Percentiles rank a stretch among this genome's conserved stretches.
Evolutionary conservation across 2,329 filamentous ascomycete genomes (phyloP).

Genomic region (Chrysoporthe cubensis): DNA sequence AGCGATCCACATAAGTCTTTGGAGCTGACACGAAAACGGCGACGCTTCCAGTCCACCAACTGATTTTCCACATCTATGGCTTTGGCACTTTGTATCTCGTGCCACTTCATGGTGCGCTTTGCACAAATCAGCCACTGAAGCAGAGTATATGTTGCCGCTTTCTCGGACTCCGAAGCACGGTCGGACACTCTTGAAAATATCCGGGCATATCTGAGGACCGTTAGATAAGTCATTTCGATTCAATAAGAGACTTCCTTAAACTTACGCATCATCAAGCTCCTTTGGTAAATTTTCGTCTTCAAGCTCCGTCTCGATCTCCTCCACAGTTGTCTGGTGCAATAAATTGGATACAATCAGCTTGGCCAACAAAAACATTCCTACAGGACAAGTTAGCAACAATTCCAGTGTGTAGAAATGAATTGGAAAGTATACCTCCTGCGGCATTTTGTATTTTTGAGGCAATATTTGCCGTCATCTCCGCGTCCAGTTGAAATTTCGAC

Average conservation of each 20-base stretch:
- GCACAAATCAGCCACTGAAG: constrained; percentile 46
- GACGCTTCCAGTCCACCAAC: constrained; percentile 36
- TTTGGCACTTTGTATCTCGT: constrained; percentile 45
- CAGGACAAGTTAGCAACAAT: background rate
- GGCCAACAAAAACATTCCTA: constrained; percentile 15
- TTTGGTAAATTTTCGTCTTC: constrained; percentile 14
- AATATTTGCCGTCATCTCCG: background rate
- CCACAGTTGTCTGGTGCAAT: constrained; percentile 12
- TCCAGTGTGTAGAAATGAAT: accelerated
- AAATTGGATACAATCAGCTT: constrained; percentile 1
- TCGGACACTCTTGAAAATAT: constrained; percentile 25
- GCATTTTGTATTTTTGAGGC: constrained; percentile 3
- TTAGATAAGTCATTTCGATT: background rate
- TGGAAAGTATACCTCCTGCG: background rate
- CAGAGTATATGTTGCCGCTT: constrained; percentile 32
- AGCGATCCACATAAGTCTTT: constrained; percentile 43
- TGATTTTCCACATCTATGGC: constrained; percentile 38
- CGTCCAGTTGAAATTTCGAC: constrained; percentile 1
- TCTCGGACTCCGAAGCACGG: constrained; percentile 35
- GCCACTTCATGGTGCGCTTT: constrained; percentile 44
- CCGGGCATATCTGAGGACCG: background rate
- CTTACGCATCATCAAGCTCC: constrained; percentile 11
- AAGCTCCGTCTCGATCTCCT: constrained; percentile 14
- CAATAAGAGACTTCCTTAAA: accelerated
- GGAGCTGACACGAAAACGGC: constrained; percentile 33